Percentiles rank a stretch among this genome's conserved stretches.
Conservation (phyloP, 1,284 basidiomycete species). For the Sporisorium exsertum region DNA sequence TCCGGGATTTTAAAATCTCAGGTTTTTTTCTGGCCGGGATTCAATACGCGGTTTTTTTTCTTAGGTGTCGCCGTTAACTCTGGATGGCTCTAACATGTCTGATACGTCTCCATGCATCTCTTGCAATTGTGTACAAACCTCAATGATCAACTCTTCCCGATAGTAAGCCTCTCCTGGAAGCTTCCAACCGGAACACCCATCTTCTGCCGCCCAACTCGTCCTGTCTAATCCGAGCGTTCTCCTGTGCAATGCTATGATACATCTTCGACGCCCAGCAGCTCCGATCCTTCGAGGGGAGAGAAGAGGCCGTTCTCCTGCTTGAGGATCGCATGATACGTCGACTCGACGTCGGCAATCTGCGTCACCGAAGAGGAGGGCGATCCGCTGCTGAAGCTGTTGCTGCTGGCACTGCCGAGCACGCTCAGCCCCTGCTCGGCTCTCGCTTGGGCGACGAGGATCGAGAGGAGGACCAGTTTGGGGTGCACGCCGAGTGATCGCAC, state of each 20-base stretch:
- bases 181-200: slow-evolving; percentile 32
- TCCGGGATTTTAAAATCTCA: too few species aligned
- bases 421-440: slow-evolving; percentile 39
- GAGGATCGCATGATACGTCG: slow-evolving; percentile 58
- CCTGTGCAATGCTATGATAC: slow-evolving; percentile 50
- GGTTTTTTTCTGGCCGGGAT: too few species aligned
- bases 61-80: too few species aligned
- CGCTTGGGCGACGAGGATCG: slow-evolving; percentile 55
- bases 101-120: too few species aligned
- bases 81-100: too few species aligned
- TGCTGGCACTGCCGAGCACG: slow-evolving; percentile 36
- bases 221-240: slow-evolving; percentile 43
- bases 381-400: not conserved
- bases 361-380: slow-evolving; percentile 5
- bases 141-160: too few species aligned
- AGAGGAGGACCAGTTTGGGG: slow-evolving; percentile 63
- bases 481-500: slow-evolving; percentile 63
- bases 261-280: slow-evolving; percentile 62
- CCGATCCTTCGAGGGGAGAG: slow-evolving; percentile 55
- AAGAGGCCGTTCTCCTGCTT: slow-evolving; percentile 52
- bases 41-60: too few species aligned
- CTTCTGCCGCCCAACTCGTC: slow-evolving; percentile 59
- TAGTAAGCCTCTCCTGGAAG: slow-evolving; percentile 6
- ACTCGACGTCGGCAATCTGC: slow-evolving; percentile 58
- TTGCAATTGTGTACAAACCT: too few species aligned